phyloP scores from a whole-genome alignment of 1,284 basidiomycete genomes.

The Ustilago loliicola region DNA sequence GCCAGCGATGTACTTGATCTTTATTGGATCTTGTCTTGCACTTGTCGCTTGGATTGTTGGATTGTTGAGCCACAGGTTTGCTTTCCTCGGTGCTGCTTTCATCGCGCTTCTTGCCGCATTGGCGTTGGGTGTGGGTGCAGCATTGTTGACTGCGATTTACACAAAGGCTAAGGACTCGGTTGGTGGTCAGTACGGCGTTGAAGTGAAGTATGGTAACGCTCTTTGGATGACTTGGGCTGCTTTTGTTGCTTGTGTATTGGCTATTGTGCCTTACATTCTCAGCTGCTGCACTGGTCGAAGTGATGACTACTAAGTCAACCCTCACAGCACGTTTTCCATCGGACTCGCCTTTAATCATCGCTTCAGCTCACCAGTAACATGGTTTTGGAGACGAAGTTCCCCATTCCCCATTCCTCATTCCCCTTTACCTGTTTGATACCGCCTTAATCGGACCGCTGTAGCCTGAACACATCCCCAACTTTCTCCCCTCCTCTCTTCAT shows the following conservation, averaged over 20 bases:
- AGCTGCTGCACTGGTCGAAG: constrained; percentile 53
- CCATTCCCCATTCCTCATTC: background rate
- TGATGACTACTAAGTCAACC: constrained; percentile 35
- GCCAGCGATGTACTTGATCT: constrained; percentile 64
- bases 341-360: too few species aligned
- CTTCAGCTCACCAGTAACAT: background rate
- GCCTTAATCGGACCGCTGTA: background rate
- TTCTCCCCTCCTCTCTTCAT: background rate
- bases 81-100: constrained; percentile 60
- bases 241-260: constrained; percentile 49
- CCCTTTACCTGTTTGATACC: background rate
- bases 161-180: constrained; percentile 47
- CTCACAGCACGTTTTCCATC: background rate
- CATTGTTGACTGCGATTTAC: constrained; percentile 64
- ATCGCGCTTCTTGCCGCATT: constrained; percentile 60
- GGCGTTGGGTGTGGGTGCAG: constrained; percentile 58
- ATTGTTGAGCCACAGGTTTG: constrained; percentile 60
- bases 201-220: constrained; percentile 61
- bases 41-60: constrained; percentile 63
- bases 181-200: constrained; percentile 37
- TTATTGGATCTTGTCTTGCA: constrained; percentile 65
- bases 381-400: background rate
- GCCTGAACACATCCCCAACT: background rate
- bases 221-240: constrained; percentile 68
- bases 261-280: constrained; percentile 60